Evolutionary conservation across 192 early-diverging fungal genomes (phyloP).

Genomic region (Haplosporangium gracile): DNA sequence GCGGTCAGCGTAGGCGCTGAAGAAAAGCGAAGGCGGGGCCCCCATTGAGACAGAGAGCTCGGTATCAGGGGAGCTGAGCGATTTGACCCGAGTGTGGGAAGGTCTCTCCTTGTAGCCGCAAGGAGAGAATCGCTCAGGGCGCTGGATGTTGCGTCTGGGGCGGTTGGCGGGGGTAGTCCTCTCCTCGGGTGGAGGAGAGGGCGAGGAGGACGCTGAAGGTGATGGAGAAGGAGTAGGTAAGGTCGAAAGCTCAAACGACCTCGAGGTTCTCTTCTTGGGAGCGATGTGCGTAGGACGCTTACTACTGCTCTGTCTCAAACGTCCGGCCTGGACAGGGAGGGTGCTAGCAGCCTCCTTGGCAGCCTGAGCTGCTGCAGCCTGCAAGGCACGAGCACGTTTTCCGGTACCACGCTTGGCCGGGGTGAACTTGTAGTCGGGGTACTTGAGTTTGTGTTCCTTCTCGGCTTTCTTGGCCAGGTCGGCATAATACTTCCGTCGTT

Average conservation of each 20-base stretch:
- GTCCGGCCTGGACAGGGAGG: not conserved
- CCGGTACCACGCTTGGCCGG: conserved; percentile 52
- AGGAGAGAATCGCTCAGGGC: conserved; percentile 6
- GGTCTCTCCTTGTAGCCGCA: not conserved
- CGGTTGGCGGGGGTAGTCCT: not conserved
- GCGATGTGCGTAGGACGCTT: not conserved
- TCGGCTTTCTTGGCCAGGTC: conserved; percentile 29
- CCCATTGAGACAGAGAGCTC: not conserved
- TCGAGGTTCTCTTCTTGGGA: not conserved
- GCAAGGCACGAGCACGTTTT: conserved; percentile 35
- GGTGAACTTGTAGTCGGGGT: conserved; percentile 57
- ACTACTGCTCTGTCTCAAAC: not conserved
- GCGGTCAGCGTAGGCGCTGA: not conserved
- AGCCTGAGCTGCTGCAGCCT: conserved; percentile 9
- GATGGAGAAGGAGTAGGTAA: conserved; percentile 13
- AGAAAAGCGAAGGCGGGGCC: not conserved
- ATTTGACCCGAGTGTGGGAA: not conserved
- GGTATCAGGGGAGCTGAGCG: not conserved
- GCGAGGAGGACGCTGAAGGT: not conserved
- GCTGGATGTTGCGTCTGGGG: conserved; percentile 18
- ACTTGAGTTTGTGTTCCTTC: conserved; percentile 22
- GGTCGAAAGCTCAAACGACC: not conserved
- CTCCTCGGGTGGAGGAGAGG: not conserved
- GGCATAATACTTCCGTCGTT: conserved; percentile 25
- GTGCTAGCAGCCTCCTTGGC: not conserved